Base-by-base conservation (phyloP, 352 stramenopile genomes). In the Pythium volutum region DNA sequence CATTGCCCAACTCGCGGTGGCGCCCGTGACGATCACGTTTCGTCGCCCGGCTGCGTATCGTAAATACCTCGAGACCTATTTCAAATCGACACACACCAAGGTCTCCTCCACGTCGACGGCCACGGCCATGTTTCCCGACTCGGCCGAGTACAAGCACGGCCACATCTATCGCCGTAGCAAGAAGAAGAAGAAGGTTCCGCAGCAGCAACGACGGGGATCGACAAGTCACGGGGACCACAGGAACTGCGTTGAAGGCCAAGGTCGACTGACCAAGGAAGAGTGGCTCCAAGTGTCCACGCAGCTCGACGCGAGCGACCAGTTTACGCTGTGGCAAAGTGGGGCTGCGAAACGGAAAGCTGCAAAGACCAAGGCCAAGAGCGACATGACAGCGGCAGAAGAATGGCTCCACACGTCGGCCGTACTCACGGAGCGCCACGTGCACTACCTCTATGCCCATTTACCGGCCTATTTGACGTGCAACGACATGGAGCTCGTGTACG, bases 401-500 rank as follows among this genome's bases (percentile, higher is more conserved):
- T 62, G 52, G 51, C n/a, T 48, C 12, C 22, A 39, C 18, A 66
- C 66, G 8, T 92, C 83, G 2, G 71, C 68, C 2, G 77, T 92
- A 23, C 42, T 92, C 38, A 92, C 82, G 0, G 72, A 86, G 42
- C 75, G 75, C 31, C 83, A 92, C 59, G 79, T 92, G 55, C 78
- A 77, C 8, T 88, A 88, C 27, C 43, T 92, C 3, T 81, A 72
- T 72, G 77, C 76, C 10, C 71, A 85, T 20, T 51, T 92, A 18
- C 83, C 83, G 1, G 69, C 66, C 20, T 88, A 86, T 39, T 43
- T 92, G 46, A 76, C 70, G 25, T 88, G 77, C 64, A 88, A 88
- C 54, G 70, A 87, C 55, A 85, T 88, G 79, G 76, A 89, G 61
- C 69, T 92, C 31, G 69, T 72, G 27, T 92, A 79, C 57, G 77